Base-by-base conservation (phyloP, 2,329 filamentous ascomycete species). In the Phoma sp. region DNA sequence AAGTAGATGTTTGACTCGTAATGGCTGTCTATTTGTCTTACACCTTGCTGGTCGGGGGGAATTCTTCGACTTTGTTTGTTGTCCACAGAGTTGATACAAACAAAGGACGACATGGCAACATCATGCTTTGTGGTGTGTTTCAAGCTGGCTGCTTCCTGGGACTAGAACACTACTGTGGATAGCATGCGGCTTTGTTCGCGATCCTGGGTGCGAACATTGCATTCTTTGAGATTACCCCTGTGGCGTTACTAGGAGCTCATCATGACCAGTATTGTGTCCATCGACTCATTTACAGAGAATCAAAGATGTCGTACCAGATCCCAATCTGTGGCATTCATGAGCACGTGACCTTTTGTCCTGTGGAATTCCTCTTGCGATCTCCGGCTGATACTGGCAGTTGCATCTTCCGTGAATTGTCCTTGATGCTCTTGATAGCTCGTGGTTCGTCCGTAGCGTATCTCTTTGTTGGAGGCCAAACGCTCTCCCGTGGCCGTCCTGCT, bases 51-150 rank as follows among this genome's bases (percentile, higher is more conserved):
- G 29, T 37, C 22, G 17, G 25, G n/a, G 25, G 10, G 22, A 36
- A 17, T 2, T 27, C 17, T 27, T 24, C 31, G 8, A 24, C 8
- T 25, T 27, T 21, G 36, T 36, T 27, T 39, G 22, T n/a, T 41
- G 9, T 25, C 13, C 6, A 6, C 37, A 36, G 24, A 22, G 29
- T 29, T 45, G 39, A 32, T 27, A 25, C 43, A 40, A 8, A 40
- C n/a, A 44, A 39, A 43, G 33, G 17, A 12, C 6, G 9, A 19
- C 33, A 27, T 8, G 2, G 35, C 15, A 43, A 12, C 12, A 25
- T 27, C 36, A 24, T 31, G 29, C 40, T 39, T 47, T 56, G 33
- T 47, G 22, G 25, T 12, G 37, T 48, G 48, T 52, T 52, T 37
- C 31, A 44, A 33, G 13, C 27, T 13, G 8, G 21, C 19, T 33